Percentiles rank a stretch among this genome's conserved stretches.
Conservation (phyloP, 2,329 filamentous ascomycete species). For the Tolypocladium paradoxum region DNA sequence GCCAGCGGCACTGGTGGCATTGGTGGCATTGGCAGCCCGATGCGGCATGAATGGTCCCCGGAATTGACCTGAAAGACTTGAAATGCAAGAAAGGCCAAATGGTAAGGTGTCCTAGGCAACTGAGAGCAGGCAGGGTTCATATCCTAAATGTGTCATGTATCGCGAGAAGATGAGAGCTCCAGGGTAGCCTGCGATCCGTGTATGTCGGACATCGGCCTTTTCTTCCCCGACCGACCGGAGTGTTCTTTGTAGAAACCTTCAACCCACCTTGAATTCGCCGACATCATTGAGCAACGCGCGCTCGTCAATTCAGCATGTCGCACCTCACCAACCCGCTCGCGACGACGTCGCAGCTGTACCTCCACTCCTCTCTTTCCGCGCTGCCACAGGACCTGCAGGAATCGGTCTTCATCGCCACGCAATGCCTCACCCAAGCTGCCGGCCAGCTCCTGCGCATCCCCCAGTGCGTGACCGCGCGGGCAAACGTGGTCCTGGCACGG, state of each 20-base stretch:
- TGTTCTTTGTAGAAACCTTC: not conserved
- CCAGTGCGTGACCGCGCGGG: constrained; percentile 76
- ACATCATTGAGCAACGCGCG: not conserved
- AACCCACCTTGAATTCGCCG: not conserved
- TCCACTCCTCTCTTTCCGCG: constrained; percentile 41
- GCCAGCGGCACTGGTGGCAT: too few species aligned
- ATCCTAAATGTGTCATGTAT: too few species aligned
- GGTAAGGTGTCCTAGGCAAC: too few species aligned
- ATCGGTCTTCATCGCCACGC: constrained; percentile 58
- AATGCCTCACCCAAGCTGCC: constrained; percentile 65
- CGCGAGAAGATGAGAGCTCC: not conserved
- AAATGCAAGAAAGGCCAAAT: too few species aligned
- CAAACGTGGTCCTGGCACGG: constrained; percentile 69
- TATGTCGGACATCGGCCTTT: not conserved
- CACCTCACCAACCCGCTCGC: constrained; percentile 63
- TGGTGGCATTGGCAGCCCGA: too few species aligned
- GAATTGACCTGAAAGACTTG: too few species aligned
- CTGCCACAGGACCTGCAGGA: constrained; percentile 61
- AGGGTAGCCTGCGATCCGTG: not conserved
- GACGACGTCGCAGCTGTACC: constrained; percentile 57
- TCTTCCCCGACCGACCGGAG: too few species aligned
- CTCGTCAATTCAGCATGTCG: constrained; percentile 31
- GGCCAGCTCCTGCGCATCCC: constrained; percentile 74
- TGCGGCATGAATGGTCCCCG: too few species aligned
- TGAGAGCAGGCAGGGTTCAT: too few species aligned